These are phyloP conservation scores for Cyclotella choctawhatcheeana DNA, from an alignment of 108 stramenopile genomes.

Conservation along the genomic window DNA sequence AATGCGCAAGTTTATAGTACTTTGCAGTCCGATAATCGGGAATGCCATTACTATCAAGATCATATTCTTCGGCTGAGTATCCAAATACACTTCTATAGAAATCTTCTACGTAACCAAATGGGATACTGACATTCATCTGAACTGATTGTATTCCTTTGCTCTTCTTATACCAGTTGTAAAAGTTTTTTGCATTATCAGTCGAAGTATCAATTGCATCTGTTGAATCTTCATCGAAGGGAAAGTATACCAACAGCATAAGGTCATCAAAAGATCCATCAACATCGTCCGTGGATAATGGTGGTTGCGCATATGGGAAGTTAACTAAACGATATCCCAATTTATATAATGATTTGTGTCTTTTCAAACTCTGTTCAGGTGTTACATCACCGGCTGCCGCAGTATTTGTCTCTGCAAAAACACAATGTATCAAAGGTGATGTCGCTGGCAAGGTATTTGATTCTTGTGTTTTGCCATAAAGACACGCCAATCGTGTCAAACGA, in stretches of 20 bases:
- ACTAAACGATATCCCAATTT: conserved; percentile 59
- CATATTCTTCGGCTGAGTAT: conserved; percentile 15
- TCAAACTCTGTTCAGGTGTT: conserved; percentile 42
- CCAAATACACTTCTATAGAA: conserved; percentile 61
- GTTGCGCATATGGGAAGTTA: conserved; percentile 62
- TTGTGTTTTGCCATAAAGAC: conserved; percentile 12
- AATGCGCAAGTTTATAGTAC: conserved; percentile 22
- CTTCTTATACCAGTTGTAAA: conserved; percentile 32
- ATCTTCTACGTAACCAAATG: conserved; percentile 54
- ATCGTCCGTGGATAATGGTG: conserved; percentile 48
- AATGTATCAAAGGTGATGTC: conserved; percentile 30
- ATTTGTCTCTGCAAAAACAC: conserved; percentile 64
- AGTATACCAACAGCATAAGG: conserved; percentile 53
- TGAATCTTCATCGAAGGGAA: conserved; percentile 17
- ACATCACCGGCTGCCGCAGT: conserved; percentile 59
- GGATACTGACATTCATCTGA: conserved; percentile 43
- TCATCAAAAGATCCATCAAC: conserved; percentile 48
- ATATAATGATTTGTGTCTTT: conserved; percentile 53
- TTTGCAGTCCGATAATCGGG: conserved; percentile 36
- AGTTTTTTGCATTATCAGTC: conserved; percentile 7
- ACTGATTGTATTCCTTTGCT: not conserved
- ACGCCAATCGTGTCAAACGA: conserved; percentile 41
- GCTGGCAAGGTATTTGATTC: no score
- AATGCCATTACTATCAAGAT: conserved; percentile 17
- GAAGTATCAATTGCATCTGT: not conserved